Evolutionary conservation across 2,329 filamentous ascomycete species (phyloP), one percentile per base, ranked within the genome.

Genomic region (Fusarium guadeloupense): DNA sequence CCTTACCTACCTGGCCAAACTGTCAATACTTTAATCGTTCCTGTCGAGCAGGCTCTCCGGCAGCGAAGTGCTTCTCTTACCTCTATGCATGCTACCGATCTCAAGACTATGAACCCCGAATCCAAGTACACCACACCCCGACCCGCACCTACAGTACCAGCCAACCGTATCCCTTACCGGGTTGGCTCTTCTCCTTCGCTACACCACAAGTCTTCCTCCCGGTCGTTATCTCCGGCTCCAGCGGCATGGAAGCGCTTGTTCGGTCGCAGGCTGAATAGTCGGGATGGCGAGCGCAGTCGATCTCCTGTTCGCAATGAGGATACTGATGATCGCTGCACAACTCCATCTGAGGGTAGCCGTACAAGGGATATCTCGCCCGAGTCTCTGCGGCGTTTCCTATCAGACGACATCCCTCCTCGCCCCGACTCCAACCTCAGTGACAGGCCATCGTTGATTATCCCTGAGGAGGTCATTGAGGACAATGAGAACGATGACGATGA

Each of bases 1-100:
- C 93, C 94, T 30, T 87, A 94, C 62, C 83, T 97, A 21, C 94
- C 94, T 4, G 94, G 94, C 13, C 94, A 97, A 75, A 84, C 85
- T 3, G 86, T 97, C 72, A 97, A 98, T 76, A 85, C 92, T 13
- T 80, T 98, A 51, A 87, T 90, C 49, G 86, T 98, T 10, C 94
- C 94, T 13, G 79, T 86, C 28, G 89, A 96, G 73, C 83, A 83
- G 61, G 77, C 81, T 35, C 76, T 80, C 60, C 81, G 86, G 55
- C 77, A 81, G 56, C 85, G 89, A 59, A 90, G 88, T 68, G 85
- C 82, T 52, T 93, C 89, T 5, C 79, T 86, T 65, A 87, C 79
- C 67, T 89, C 87, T 7, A 77, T 88, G 44, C 77, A 80, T 44
- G 80, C 77, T 37, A 80, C 82, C 47, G 83, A 88, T 64, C 84